Percentiles rank a stretch among this genome's conserved stretches.
Evolutionary conservation across 768 basidiomycete species (phyloP).

Genomic region (Asterophora lycoperdoides): DNA sequence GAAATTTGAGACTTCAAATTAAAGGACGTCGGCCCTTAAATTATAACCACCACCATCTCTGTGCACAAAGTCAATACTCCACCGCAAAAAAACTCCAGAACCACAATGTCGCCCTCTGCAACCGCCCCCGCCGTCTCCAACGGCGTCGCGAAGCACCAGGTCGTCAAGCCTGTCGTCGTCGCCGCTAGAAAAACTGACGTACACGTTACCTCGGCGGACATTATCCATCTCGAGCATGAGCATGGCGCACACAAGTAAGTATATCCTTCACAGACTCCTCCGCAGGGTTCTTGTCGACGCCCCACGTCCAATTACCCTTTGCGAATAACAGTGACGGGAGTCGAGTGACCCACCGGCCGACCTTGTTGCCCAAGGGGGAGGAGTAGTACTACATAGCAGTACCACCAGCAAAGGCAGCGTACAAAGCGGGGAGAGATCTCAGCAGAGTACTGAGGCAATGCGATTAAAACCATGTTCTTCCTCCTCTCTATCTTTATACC

Average conservation of each 20-base stretch:
- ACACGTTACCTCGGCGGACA: conserved; percentile 54
- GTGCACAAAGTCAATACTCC: not conserved
- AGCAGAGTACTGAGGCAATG: conserved; percentile 1
- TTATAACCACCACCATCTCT: conserved; percentile 15
- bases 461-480: conserved; percentile 17
- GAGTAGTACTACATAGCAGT: conserved; percentile 7
- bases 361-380: conserved; percentile 14
- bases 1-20: conserved; percentile 1
- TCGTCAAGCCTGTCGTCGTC: conserved; percentile 10
- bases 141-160: conserved; percentile 22
- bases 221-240: conserved; percentile 79
- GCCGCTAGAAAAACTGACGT: conserved; percentile 7
- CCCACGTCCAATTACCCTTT: conserved; percentile 23
- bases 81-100: not conserved
- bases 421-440: conserved; percentile 7
- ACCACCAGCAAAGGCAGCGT: conserved; percentile 10
- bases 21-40: conserved; percentile 1
- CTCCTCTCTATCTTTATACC: conserved; percentile 21
- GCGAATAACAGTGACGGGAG: conserved; percentile 14
- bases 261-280: conserved; percentile 4
- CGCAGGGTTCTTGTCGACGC: conserved; percentile 25
- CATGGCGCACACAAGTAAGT: conserved; percentile 89
- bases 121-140: conserved; percentile 15
- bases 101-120: conserved; percentile 24
- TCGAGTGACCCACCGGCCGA: conserved; percentile 20